Evolutionary conservation across 768 basidiomycete genomes (phyloP), one percentile per base, ranked within the genome.

Genomic region (Cystofilobasidium macerans): DNA sequence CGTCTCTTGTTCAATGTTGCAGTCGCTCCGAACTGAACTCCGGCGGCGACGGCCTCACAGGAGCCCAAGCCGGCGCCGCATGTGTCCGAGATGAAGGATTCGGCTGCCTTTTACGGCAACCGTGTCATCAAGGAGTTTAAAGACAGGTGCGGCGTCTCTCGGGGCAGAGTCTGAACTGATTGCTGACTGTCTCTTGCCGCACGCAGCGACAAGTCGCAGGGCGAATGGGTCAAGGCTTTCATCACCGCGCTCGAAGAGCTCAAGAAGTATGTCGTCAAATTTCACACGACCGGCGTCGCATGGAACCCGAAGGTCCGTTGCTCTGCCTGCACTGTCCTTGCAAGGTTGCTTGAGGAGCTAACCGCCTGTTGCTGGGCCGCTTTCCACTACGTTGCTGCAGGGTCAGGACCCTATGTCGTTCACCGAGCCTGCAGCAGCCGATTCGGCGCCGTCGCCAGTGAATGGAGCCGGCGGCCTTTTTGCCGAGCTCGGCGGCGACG

Each of bases 81-180:
- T 69, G 79, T 97, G n/a, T 79, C 76, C 22, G 89, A 92, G 57
- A 82, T 87, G 76, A 93, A 88, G 76, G 91, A 97, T 30, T 83
- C 88, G 4, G 83, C 86, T 14, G 81, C 83, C 72, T 99, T 89
- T 78, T 98, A 90, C 75, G 85, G 85, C 1, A 89, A 95, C 76
- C 84, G 85, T 66, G 82, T 98, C 54, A 85, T 91, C 76, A 89
- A 91, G 76, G 89, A 93, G 69, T 89, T 82, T 81, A 98, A 90
- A 75, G 88, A 89, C 9, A 89, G 89, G 94, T 91, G 67, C 65
- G 87, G n/a, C n/a, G n/a, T n/a, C n/a, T n/a, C n/a, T n/a, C n/a
- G n/a, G n/a, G n/a, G n/a, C n/a, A n/a, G n/a, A n/a, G n/a, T n/a
- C n/a, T 73, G 3, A 51, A 51, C 14, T 63, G 24, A 14, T 45